Conservation (phyloP, 805 yeast species). For the Candida qinlingensis region DNA sequence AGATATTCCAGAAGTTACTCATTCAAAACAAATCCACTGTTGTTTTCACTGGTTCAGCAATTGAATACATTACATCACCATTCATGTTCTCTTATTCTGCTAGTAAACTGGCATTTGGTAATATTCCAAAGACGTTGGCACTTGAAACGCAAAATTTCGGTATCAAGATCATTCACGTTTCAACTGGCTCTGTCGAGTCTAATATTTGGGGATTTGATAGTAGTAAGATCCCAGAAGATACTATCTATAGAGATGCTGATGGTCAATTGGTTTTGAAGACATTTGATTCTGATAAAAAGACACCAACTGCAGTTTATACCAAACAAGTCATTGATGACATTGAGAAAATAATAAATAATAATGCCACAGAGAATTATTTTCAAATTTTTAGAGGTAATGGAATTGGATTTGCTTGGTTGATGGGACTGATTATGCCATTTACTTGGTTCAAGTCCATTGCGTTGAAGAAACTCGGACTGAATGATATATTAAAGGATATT, state of each 20-base stretch:
- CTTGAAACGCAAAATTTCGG: slow-evolving; percentile 34
- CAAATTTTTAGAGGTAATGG: slow-evolving; percentile 11
- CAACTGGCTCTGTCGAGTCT: slow-evolving; percentile 37
- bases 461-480: neutral
- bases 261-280: neutral
- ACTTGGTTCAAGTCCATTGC: neutral
- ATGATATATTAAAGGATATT: neutral
- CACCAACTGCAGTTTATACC: slow-evolving; percentile 34
- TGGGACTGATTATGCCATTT: slow-evolving; percentile 5
- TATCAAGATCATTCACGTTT: slow-evolving; percentile 33
- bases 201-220: slow-evolving; percentile 19
- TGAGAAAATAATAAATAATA: slow-evolving; percentile 8
- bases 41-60: slow-evolving; percentile 34
- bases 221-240: slow-evolving; percentile 6
- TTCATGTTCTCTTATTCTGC: slow-evolving; percentile 31
- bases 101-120: slow-evolving; percentile 36
- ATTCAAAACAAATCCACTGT: slow-evolving; percentile 31
- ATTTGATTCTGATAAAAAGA: neutral
- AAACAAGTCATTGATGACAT: slow-evolving; percentile 31
- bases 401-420: slow-evolving; percentile 7
- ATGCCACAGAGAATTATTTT: slow-evolving; percentile 4
- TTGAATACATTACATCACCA: slow-evolving; percentile 29
- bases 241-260: slow-evolving; percentile 13
- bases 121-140: slow-evolving; percentile 30
- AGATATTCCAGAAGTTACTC: slow-evolving; percentile 28